Base-by-base conservation (phyloP, 2,329 filamentous ascomycete species). In the Furcasterigmium sp. region DNA sequence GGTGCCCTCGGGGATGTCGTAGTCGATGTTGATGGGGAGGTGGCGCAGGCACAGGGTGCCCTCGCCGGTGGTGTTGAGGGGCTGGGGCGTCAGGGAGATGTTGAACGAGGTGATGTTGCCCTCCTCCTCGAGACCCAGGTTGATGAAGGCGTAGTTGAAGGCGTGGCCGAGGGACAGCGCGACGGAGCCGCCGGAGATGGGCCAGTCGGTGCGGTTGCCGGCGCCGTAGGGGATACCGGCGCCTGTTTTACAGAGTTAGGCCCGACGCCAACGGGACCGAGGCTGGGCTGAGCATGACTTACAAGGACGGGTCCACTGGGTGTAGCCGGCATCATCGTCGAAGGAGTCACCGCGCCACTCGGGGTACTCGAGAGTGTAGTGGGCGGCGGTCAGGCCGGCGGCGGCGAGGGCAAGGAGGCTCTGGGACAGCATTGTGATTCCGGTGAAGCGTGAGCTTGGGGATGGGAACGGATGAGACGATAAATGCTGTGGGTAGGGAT, bases 1-100 rank as follows among this genome's bases (percentile, higher is more conserved):
- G 50, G 75, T 72, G 34, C 85, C 85, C 29, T 85, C 79, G 19
- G 58, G 59, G 29, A 82, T 62, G 39, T 69, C 69, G 19, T 78
- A 50, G 6, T 65, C 66, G 15, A 57, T 53, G 6, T 80, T 80
- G 4, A 85, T 61, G 23, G 63, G 58, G 13, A 90, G 64, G 48
- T 71, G 62, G 8, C 80, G 75, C 11, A 89, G 54, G 63, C 85
- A 91, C 55, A 89, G 80, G 37, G 73, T 70, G 37, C 85, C 82
- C 15, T 76, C 65, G 62, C 56, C 85, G 61, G 65, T 80, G 56
- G 61, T 77, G 67, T 70, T 81, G 63, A 68, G 78, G 64, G 69
- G 77, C 64, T 68, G 52, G 3, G 77, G 78, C 2, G 80, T 75
- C 21, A 89, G 70, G 26, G 81, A 77, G 61, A 84, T 73, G 70